Conservation (phyloP, 306 rosid species). For the Canavalia gladiata region DNA sequence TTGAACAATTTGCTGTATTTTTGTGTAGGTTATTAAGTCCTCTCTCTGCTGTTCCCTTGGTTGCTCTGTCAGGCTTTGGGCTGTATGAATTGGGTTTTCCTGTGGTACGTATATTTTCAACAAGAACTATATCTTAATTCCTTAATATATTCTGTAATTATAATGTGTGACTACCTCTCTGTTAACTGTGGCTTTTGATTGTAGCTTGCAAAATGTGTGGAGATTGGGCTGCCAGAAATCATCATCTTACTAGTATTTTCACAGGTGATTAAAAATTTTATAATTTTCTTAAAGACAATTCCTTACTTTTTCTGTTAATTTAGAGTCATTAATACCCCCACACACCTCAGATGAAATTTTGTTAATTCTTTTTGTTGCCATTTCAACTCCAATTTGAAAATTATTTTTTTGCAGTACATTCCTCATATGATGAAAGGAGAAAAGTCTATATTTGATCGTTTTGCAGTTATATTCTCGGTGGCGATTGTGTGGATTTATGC, state of each 20-base stretch:
- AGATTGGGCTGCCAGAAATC: constrained; percentile 95
- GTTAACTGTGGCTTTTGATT: constrained; percentile 7
- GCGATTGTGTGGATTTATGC: constrained; percentile 56
- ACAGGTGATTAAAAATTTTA: constrained; percentile 39
- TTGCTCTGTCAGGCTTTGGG: constrained; percentile 91
- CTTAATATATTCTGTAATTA: constrained; percentile 35
- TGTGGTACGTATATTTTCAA: constrained; percentile 64
- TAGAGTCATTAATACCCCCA: neutral
- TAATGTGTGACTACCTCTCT: constrained; percentile 7
- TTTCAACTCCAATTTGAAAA: neutral
- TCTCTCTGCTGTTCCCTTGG: constrained; percentile 88
- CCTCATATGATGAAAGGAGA: constrained; percentile 57
- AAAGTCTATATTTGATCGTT: constrained; percentile 48
- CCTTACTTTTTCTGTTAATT: neutral
- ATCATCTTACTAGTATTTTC: constrained; percentile 68
- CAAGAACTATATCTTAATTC: neutral
- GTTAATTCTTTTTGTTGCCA: neutral
- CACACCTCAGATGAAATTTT: neutral
- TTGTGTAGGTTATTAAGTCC: constrained; percentile 85
- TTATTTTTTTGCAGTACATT: constrained; percentile 47
- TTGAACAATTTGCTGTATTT: constrained; percentile 29
- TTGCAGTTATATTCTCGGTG: constrained; percentile 53
- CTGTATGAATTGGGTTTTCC: constrained; percentile 92
- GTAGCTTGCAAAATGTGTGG: constrained; percentile 68
- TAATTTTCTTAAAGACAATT: neutral